Percentiles rank a stretch among this genome's conserved stretches.
phyloP scores from a whole-genome alignment of 2,329 filamentous ascomycete species.

The Pyricularia grisea region DNA sequence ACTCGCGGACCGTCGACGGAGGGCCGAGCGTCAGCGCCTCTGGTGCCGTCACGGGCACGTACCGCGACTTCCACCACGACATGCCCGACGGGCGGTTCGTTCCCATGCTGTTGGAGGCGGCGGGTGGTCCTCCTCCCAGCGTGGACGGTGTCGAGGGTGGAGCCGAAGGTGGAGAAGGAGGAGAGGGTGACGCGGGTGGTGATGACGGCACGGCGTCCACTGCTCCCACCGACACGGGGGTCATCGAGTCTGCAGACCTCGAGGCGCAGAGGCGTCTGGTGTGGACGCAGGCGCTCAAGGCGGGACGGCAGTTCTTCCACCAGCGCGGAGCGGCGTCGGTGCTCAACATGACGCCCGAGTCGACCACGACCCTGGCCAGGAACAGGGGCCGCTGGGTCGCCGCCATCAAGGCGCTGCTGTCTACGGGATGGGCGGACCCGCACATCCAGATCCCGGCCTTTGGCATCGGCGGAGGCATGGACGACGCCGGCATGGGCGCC shows the following conservation, averaged over 20 bases:
- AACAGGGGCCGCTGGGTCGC: neutral
- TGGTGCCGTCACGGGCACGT: neutral
- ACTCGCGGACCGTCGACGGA: neutral
- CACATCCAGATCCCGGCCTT: neutral
- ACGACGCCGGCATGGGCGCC: neutral
- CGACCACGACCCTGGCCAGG: neutral
- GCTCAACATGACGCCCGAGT: neutral
- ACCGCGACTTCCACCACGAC: neutral
- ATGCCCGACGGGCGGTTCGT: neutral
- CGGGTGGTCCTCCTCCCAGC: neutral
- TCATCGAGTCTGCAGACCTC: neutral
- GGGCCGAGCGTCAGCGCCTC: neutral
- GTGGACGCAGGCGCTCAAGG: neutral
- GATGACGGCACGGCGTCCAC: neutral
- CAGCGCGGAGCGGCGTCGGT: neutral
- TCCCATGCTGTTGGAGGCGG: neutral
- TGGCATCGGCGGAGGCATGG: neutral
- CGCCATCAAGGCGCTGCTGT: neutral
- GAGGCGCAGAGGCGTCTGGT: neutral
- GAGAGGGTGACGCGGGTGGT: too few relatives aligned
- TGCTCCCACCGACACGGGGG: neutral
- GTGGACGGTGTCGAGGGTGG: neutral
- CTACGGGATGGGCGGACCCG: neutral
- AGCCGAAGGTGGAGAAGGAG: neutral
- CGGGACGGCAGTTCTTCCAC: neutral